Percentiles rank a stretch among this genome's conserved stretches.
Conservation (phyloP, 305 asterid species). For the Fraxinus floribunda region DNA sequence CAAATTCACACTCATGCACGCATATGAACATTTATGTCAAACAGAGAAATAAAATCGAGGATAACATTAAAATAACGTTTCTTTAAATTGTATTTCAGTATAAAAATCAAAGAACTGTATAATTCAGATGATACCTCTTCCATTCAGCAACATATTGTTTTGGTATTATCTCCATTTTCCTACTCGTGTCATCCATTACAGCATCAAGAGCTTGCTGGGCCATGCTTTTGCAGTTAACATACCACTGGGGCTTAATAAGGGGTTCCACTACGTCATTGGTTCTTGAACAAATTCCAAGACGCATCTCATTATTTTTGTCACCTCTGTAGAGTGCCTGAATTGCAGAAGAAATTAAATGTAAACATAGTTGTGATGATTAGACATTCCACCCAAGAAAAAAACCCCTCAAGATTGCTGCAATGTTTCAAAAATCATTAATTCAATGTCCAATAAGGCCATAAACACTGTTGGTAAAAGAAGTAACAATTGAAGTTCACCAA, state of each 20-base stretch:
- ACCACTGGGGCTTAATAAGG: constrained; percentile 95
- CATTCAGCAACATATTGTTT: constrained; percentile 87
- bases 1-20: constrained; percentile 12
- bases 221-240: constrained; percentile 54
- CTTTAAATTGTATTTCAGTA: neutral
- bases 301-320: constrained; percentile 75
- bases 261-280: constrained; percentile 90
- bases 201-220: constrained; percentile 72
- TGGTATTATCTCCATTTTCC: constrained; percentile 73
- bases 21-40: neutral
- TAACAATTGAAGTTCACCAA: neutral
- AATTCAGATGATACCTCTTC: constrained; percentile 44
- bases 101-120: constrained; percentile 5
- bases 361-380: neutral
- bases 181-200: constrained; percentile 46
- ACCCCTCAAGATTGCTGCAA: neutral
- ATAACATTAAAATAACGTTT: neutral
- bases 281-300: constrained; percentile 90
- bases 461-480: neutral
- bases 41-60: neutral
- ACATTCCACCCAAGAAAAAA: neutral
- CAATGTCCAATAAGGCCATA: neutral
- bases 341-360: neutral
- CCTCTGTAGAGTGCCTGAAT: constrained; percentile 63
- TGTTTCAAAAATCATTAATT: neutral